Evolutionary conservation across 2,329 filamentous ascomycete genomes (phyloP).

Genomic region (Talaromyces funiculosus): DNA sequence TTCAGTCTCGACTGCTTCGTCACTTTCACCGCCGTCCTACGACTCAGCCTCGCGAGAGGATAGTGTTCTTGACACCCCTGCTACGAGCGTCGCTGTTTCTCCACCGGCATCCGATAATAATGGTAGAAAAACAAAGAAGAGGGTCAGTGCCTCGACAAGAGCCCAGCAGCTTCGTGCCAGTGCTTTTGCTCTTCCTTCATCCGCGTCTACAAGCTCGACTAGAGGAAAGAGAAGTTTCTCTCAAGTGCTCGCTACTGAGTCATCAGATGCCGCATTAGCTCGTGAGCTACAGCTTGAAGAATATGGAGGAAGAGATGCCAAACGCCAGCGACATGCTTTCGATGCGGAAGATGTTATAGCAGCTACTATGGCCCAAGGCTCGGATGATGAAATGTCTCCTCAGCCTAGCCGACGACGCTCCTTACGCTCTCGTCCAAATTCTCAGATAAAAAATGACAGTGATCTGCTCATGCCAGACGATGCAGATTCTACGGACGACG

Average conservation of each 20-base stretch:
- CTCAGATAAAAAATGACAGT: constrained; percentile 14
- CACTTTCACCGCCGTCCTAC: constrained; percentile 38
- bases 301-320: constrained; percentile 34
- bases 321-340: constrained; percentile 31
- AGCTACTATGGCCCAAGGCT: constrained; percentile 23
- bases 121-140: constrained; percentile 18
- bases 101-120: constrained; percentile 43
- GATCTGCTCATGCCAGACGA: constrained; percentile 14
- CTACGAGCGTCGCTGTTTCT: constrained; percentile 54
- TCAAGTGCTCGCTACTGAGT: constrained; percentile 34
- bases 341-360: constrained; percentile 8
- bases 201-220: constrained; percentile 20
- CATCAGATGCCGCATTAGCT: constrained; percentile 50
- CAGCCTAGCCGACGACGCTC: background rate
- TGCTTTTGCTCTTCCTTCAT: constrained; percentile 42
- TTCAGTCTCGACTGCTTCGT: constrained; percentile 22
- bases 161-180: constrained; percentile 46
- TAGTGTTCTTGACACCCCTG: constrained; percentile 55
- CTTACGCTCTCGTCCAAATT: background rate
- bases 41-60: constrained; percentile 38
- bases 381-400: constrained; percentile 13
- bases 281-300: constrained; percentile 53
- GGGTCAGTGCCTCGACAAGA: constrained; percentile 42
- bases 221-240: constrained; percentile 43
- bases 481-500: constrained; percentile 15